Conservation (phyloP, 2,329 filamentous ascomycete genomes). For the Phialophora chinensis region DNA sequence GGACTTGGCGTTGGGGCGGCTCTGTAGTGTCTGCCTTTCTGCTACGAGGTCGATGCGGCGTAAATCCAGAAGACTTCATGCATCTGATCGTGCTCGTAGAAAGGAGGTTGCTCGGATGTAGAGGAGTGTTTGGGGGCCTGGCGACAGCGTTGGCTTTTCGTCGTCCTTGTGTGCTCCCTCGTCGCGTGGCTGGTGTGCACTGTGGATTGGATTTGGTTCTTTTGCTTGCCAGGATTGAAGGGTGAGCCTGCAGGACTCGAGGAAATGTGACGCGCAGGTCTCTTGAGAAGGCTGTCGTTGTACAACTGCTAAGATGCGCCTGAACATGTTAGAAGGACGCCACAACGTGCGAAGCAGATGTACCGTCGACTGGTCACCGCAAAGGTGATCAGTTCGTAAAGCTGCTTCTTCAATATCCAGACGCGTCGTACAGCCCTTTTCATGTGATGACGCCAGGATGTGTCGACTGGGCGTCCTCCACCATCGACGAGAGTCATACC, state of each 20-base stretch:
- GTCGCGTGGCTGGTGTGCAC: background rate
- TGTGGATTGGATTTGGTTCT: background rate
- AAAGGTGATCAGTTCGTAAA: background rate
- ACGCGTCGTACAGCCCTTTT: background rate
- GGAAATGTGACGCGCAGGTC: background rate
- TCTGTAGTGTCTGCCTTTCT: too few relatives aligned
- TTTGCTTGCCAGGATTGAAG: background rate
- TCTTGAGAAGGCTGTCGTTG: background rate
- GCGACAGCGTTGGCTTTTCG: background rate
- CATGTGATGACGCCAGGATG: background rate
- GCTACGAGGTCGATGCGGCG: background rate
- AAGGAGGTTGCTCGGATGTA: background rate
- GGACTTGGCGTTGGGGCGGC: too few relatives aligned
- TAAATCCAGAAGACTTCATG: background rate
- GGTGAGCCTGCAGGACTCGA: background rate
- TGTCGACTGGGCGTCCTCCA: background rate
- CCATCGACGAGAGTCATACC: background rate
- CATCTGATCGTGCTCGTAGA: background rate
- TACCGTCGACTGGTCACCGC: background rate
- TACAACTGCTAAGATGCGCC: background rate
- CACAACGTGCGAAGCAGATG: background rate
- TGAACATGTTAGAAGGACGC: background rate
- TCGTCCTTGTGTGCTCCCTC: background rate
- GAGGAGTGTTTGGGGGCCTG: too few relatives aligned
- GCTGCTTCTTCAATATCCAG: background rate